phyloP scores from a whole-genome alignment of 83 land plant species.

The Picea engelmannii region DNA sequence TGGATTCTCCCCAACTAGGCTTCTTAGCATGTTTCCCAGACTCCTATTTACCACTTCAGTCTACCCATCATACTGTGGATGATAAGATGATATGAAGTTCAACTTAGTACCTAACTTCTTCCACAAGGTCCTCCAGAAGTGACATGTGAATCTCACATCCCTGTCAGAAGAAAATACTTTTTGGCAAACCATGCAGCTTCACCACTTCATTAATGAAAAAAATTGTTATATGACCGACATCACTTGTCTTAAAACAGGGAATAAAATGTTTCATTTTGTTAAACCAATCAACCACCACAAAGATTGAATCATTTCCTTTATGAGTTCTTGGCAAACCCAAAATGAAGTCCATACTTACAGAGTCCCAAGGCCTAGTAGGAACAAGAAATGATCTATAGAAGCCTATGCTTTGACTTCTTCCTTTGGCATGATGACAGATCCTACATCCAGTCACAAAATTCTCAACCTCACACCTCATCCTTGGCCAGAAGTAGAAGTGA shows the following conservation, averaged over 20 bases:
- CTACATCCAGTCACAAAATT: constrained; percentile 1
- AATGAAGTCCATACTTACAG: constrained; percentile 28
- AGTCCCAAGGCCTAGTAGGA: constrained; percentile 18
- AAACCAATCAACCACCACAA: constrained; percentile 30
- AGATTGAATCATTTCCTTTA: constrained; percentile 13
- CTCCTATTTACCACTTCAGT: constrained; percentile 11
- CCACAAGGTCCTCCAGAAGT: not conserved
- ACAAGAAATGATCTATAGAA: constrained; percentile 24
- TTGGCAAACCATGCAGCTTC: constrained; percentile 11
- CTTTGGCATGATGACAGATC: constrained; percentile 11
- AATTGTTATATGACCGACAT: constrained; percentile 18
- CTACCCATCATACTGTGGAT: constrained; percentile 9
- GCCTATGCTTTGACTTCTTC: constrained; percentile 8
- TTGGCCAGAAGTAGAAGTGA: constrained; percentile 7
- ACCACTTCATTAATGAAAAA: not conserved
- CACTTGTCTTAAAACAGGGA: constrained; percentile 20
- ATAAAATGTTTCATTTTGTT: constrained; percentile 31
- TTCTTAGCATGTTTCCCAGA: not conserved
- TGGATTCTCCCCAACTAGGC: constrained; percentile 3
- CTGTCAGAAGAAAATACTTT: not conserved
- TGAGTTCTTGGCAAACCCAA: constrained; percentile 21
- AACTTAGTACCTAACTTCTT: not conserved
- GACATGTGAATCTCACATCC: constrained; percentile 1
- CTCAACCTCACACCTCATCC: not conserved
- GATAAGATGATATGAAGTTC: not conserved